phyloP scores from a whole-genome alignment of 1,284 basidiomycete genomes.

The Xerocomus amazonicus region DNA sequence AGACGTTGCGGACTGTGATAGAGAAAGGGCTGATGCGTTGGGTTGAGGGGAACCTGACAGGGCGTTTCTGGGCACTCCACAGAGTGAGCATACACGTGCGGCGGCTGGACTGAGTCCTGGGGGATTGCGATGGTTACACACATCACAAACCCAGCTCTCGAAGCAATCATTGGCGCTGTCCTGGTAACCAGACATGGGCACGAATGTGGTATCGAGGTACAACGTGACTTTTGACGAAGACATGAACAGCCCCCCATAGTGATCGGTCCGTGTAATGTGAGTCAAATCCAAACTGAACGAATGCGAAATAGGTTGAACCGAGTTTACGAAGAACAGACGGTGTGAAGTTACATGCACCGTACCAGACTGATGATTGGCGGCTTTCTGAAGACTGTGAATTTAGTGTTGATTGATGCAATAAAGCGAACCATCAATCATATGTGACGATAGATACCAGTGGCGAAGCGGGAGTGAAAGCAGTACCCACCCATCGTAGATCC shows the following conservation, averaged over 20 bases:
- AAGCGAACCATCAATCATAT: constrained; percentile 13
- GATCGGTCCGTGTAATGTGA: constrained; percentile 75
- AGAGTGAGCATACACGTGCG: constrained; percentile 65
- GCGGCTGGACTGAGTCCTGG: constrained; percentile 62
- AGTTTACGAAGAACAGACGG: constrained; percentile 79
- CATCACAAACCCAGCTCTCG: constrained; percentile 78
- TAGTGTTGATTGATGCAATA: constrained; percentile 31
- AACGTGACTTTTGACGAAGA: constrained; percentile 90
- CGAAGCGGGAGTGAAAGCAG: constrained; percentile 7
- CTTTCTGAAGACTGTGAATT: constrained; percentile 71
- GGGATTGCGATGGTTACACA: constrained; percentile 81
- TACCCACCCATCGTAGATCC: constrained; percentile 86
- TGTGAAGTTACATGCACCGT: constrained; percentile 79
- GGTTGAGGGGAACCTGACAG: constrained; percentile 31
- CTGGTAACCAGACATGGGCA: constrained; percentile 20
- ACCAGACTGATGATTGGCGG: constrained; percentile 68
- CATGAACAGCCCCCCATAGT: constrained; percentile 90
- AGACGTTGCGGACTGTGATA: constrained; percentile 39
- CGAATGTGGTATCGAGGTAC: constrained; percentile 44
- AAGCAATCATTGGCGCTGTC: constrained; percentile 32
- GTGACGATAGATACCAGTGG: constrained; percentile 16
- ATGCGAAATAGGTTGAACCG: constrained; percentile 41
- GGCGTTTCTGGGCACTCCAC: constrained; percentile 64
- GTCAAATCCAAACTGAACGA: constrained; percentile 68
- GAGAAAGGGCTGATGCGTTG: constrained; percentile 34